Evolutionary conservation across 2,329 filamentous ascomycete species (phyloP), one percentile per base, ranked within the genome.

Genomic region (Claviceps pazoutovae): DNA sequence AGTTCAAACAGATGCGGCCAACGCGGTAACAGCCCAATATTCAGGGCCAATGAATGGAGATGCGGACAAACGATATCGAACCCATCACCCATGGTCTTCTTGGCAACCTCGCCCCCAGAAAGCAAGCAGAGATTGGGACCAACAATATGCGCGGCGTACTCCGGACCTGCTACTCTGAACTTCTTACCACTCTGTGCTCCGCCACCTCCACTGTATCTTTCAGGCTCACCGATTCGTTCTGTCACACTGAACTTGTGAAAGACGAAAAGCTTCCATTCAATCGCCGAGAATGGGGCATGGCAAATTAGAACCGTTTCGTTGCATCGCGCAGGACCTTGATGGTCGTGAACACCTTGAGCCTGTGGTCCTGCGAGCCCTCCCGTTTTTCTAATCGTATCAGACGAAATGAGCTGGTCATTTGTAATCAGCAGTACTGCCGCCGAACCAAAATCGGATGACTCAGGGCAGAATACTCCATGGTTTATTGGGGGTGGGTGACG

Each of bases 41-140:
- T 45, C 52, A 53, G 45, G 52, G 46, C 26, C 46, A 26, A 16
- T 37, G 37, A 26, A 16, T 42, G 37, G 42, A 30, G 36, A 46
- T 36, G 38, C 16, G 34, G 9, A 42, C 41, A 21, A 37, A 44
- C 19, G 21, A 19, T 17, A n/a, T 44, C 38, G 48, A 36, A 19
- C 6, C 11, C 38, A 42, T 23, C 23, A 19, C 6, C 11, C 38
- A 42, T 23, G 37, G 36, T 14, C 14, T 38, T 43, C 26, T 17
- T 11, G 30, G 4, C 26, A 26, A 44, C 30, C 23, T 50, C 41
- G 26, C 48, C 14, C 26, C 30, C 26, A 44, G 30, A 26, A 50
- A 50, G 19, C 41, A 37, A 50, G 26, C 48, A 19, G 39, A 16
- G n/a, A 37, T 45, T 50, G 36, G 30, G 8, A 30, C 17, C 48